Conservation (phyloP, 2,329 filamentous ascomycete genomes). For the Myriangium duriaei region DNA sequence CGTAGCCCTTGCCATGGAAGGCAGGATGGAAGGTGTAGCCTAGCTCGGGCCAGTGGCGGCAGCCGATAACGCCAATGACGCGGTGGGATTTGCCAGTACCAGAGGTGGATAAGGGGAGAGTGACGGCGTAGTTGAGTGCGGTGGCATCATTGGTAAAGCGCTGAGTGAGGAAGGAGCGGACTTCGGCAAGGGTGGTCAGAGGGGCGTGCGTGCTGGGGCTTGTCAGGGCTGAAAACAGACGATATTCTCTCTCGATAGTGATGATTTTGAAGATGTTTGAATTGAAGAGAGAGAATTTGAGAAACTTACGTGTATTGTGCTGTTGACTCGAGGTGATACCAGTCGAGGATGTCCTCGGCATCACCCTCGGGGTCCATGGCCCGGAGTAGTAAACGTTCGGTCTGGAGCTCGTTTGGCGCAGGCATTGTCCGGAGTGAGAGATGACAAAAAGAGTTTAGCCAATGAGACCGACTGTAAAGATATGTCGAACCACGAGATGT, state of each 20-base stretch:
- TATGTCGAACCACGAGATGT: too few species aligned
- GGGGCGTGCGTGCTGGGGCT: background rate
- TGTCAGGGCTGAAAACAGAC: background rate
- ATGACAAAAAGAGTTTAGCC: too few species aligned
- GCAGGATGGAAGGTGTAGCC: conserved; percentile 13
- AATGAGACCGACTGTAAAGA: too few species aligned
- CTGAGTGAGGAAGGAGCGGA: background rate
- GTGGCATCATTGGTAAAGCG: background rate
- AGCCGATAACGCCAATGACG: conserved; percentile 12
- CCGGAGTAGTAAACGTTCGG: conserved; percentile 4
- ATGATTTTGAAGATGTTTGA: background rate
- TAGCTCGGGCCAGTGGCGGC: conserved; percentile 12
- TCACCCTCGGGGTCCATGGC: conserved; percentile 4
- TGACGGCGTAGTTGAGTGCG: background rate
- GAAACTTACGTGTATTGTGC: background rate
- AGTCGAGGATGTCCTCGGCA: conserved; percentile 4
- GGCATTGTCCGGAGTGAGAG: too few species aligned
- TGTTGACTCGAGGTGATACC: conserved; percentile 1
- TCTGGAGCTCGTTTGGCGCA: background rate
- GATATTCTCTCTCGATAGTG: too few species aligned
- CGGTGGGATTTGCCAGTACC: background rate
- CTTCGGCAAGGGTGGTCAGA: background rate
- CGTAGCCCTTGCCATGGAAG: conserved; percentile 14
- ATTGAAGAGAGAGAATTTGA: background rate
- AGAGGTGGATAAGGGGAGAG: background rate